phyloP scores from a whole-genome alignment of 2,329 filamentous ascomycete genomes.

The Nectriaceae sp. region DNA sequence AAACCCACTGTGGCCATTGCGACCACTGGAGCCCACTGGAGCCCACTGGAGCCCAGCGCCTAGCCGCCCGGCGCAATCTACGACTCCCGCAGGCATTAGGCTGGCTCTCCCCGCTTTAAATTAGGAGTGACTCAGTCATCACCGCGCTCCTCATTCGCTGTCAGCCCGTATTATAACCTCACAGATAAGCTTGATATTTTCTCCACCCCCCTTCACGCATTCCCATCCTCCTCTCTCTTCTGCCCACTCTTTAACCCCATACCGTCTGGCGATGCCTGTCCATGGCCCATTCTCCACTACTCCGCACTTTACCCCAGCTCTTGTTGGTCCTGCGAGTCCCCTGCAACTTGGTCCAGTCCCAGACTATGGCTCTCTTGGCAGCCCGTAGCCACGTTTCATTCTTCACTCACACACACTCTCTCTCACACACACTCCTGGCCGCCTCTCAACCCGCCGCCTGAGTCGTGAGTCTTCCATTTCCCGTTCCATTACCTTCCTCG shows the following conservation, averaged over 20 bases:
- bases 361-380: not conserved
- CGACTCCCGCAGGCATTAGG: too few species aligned
- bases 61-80: too few species aligned
- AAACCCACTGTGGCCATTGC: too few species aligned
- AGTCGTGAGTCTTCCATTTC: not conserved
- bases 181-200: slow-evolving; percentile 16
- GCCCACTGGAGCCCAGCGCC: too few species aligned
- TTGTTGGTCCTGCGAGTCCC: not conserved
- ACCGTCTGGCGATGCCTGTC: too few species aligned
- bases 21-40: too few species aligned
- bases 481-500: not conserved
- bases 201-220: slow-evolving; percentile 2
- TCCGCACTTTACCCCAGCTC: slow-evolving; percentile 21
- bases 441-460: not conserved
- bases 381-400: not conserved
- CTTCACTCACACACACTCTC: too few species aligned
- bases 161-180: not conserved
- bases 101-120: too few species aligned
- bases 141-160: too few species aligned
- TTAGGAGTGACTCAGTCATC: too few species aligned
- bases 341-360: too few species aligned
- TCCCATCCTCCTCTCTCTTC: slow-evolving; percentile 2
- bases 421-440: not conserved
- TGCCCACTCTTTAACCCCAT: not conserved
- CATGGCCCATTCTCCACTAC: too few species aligned